Evolutionary conservation across 352 stramenopile genomes (phyloP), one percentile per base, ranked within the genome.

Genomic region (Globisporangium camurandrum): DNA sequence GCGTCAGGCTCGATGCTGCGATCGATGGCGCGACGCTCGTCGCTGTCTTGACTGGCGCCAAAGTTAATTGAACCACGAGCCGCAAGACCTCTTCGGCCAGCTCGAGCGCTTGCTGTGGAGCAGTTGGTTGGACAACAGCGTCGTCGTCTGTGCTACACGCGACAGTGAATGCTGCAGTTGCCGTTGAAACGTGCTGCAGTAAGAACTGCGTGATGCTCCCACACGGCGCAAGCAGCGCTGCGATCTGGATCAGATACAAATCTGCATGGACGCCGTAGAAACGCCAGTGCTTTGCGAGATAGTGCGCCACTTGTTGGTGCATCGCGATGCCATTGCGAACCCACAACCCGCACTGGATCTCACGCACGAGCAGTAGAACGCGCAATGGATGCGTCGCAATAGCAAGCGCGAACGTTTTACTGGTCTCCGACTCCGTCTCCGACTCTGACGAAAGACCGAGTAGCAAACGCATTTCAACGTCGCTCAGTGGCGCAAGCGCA

Each of bases 241-340:
- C 71, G 7, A 89, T 28, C 36, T 92, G 81, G 23, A 66, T 75
- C 2, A 88, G 30, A 27, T 86, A 92, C 37, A 89, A 36, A 50
- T 92, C 81, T 2, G 68, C 77, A 47, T 89, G 74, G 11, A 92
- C 66, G 14, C 81, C 81, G 44, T 73, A 84, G 50, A 74, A 88
- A 11, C 81, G 69, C 81, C 81, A 92, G 41, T 92, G 77, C 50
- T 86, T 87, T 9, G 77, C 84, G 58, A 85, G 74, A 45, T 89
- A 92, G 49, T 92, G 81, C 20, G 77, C 69, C 23, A 92, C 59
- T 44, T 92, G 81, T 43, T 89, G 77, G 56, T 77, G 70, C 81
- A 92, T 92, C 14, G 77, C 74, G 33, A 76, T 84, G 4, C 81
- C 81, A 54, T 90, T 92, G 50, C 76, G 70, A 1, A 88, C 67